These are phyloP conservation scores for Lachancea quebecensis DNA, from an alignment of 805 yeast species.

Conservation along the genomic window DNA sequence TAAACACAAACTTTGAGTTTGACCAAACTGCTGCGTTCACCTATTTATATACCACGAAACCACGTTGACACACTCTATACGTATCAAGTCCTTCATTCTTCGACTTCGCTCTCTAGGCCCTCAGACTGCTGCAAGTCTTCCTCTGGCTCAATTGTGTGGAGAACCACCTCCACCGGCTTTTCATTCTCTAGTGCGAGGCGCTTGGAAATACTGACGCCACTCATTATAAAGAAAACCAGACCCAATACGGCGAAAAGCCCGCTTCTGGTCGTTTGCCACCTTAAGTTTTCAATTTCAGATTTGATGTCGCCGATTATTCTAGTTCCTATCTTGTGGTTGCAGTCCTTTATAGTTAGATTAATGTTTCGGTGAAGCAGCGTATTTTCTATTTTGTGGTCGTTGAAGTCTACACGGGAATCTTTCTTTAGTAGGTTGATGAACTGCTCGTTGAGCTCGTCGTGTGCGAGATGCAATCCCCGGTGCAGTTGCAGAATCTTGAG, in stretches of 20 bases:
- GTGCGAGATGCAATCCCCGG: constrained; percentile 61
- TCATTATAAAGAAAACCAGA: constrained; percentile 55
- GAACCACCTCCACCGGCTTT: constrained; percentile 31
- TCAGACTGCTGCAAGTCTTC: constrained; percentile 20
- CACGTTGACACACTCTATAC: too few species aligned
- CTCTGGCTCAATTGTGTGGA: constrained; percentile 30
- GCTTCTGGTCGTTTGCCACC: constrained; percentile 91
- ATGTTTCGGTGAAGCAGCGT: constrained; percentile 64
- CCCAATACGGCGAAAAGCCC: constrained; percentile 72
- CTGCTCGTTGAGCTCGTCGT: constrained; percentile 67
- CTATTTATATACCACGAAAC: too few species aligned
- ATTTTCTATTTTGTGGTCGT: constrained; percentile 81
- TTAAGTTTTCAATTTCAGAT: constrained; percentile 76
- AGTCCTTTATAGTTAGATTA: constrained; percentile 67
- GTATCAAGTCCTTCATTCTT: background rate
- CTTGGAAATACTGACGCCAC: constrained; percentile 40
- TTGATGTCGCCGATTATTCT: constrained; percentile 74
- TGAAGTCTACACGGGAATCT: constrained; percentile 74
- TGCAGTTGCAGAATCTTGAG: constrained; percentile 62
- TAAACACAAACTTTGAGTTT: constrained; percentile 51
- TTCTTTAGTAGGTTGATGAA: constrained; percentile 55
- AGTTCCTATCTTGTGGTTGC: constrained; percentile 77
- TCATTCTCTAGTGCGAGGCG: constrained; percentile 31
- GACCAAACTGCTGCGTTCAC: background rate
- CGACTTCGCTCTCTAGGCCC: constrained; percentile 3